A percentile compares a stretch with the other conserved stretches of the same genome.
phyloP scores from a whole-genome alignment of 371 early-diverging fungal genomes.

The Nematocida ausubeli region DNA sequence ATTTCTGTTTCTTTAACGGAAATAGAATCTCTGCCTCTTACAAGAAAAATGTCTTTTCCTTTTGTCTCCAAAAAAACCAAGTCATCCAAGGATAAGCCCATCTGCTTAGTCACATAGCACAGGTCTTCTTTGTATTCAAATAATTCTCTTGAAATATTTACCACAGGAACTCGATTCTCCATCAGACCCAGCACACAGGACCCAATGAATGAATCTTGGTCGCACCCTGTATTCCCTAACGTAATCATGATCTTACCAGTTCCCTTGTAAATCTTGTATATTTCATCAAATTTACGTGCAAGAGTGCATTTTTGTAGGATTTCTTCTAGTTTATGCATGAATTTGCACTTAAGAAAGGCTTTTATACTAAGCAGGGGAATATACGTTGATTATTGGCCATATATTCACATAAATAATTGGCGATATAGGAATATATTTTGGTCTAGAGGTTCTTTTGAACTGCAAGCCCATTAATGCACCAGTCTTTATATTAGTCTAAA shows the following conservation, averaged over 20 bases:
- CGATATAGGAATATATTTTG: not conserved
- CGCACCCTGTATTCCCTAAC: conserved; percentile 64
- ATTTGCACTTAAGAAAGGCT: not conserved
- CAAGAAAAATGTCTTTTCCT: not conserved
- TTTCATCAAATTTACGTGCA: conserved; percentile 34
- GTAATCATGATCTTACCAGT: conserved; percentile 37
- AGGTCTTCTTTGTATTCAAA: conserved; percentile 62
- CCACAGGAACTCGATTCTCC: conserved; percentile 60
- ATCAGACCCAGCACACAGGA: conserved; percentile 58
- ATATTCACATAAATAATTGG: no score
- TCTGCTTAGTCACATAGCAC: conserved; percentile 42
- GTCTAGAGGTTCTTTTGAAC: no score
- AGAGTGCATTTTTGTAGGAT: not conserved
- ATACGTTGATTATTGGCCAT: no score
- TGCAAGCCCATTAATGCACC: no score
- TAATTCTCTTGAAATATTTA: conserved; percentile 61
- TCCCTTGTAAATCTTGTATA: conserved; percentile 24
- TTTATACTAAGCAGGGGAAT: no score
- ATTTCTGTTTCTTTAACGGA: not conserved
- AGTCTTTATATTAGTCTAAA: no score
- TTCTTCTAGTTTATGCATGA: not conserved
- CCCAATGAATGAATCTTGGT: conserved; percentile 63
- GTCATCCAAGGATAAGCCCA: conserved; percentile 57
- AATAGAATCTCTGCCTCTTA: not conserved
- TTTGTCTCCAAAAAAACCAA: conserved; percentile 61